phyloP scores from a whole-genome alignment of 2,329 filamentous ascomycete species.

The Ophiostoma australiae region DNA sequence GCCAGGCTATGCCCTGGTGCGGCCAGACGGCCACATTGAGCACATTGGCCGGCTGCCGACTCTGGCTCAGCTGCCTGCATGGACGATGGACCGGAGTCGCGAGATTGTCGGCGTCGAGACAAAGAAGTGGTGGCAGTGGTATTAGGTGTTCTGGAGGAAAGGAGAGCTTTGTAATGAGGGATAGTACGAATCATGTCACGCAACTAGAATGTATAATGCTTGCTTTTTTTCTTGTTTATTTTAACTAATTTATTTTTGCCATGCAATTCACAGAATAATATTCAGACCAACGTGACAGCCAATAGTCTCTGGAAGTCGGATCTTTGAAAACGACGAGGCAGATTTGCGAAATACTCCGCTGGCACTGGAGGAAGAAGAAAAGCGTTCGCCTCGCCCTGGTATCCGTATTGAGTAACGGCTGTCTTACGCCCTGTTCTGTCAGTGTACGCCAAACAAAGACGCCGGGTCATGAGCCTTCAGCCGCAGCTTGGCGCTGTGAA shows the following conservation, averaged over 20 bases:
- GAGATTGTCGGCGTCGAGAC: neutral
- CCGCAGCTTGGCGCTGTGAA: neutral
- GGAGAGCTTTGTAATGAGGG: neutral
- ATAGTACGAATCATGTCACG: neutral
- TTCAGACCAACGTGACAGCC: too few species aligned
- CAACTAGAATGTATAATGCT: slow-evolving; percentile 8
- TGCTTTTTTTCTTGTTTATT: neutral
- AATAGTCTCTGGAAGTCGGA: neutral
- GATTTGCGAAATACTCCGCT: neutral
- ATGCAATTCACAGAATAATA: neutral
- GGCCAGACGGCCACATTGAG: slow-evolving; percentile 35
- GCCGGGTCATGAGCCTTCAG: neutral
- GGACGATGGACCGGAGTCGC: slow-evolving; percentile 13
- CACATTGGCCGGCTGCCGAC: slow-evolving; percentile 32
- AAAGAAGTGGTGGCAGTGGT: slow-evolving; percentile 20
- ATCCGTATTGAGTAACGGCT: slow-evolving; percentile 3
- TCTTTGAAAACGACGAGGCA: neutral
- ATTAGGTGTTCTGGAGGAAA: neutral
- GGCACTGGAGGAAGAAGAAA: too few species aligned
- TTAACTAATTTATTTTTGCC: neutral
- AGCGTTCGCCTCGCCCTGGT: neutral
- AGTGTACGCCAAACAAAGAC: neutral
- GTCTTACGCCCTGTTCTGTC: neutral
- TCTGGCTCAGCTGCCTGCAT: slow-evolving; percentile 29
- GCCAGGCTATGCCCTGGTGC: slow-evolving; percentile 32